Evolutionary conservation across 441 rosid genomes (phyloP).

Genomic region (Populus hybrid): DNA sequence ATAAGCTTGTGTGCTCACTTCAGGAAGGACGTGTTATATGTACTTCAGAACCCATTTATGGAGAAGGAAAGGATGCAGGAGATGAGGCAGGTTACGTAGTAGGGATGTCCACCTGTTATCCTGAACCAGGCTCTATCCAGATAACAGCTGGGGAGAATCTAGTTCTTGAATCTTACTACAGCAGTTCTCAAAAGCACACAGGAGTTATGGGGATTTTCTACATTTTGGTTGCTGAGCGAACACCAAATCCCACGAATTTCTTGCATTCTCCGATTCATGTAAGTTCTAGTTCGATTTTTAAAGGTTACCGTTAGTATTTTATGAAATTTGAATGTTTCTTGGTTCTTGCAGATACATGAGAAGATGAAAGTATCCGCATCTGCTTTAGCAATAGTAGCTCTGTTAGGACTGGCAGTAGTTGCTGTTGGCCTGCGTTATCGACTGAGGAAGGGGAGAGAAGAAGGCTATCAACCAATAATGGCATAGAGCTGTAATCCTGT

Average conservation of each 20-base stretch:
- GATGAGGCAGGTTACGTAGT: slow-evolving; percentile 81
- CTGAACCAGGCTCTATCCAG: slow-evolving; percentile 29
- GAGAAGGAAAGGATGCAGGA: slow-evolving; percentile 69
- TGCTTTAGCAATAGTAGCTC: slow-evolving; percentile 23
- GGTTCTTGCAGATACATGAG: slow-evolving; percentile 18
- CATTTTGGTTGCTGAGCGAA: slow-evolving; percentile 53
- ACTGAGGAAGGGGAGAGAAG: slow-evolving; percentile 30
- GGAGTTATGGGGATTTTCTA: slow-evolving; percentile 85
- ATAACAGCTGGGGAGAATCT: slow-evolving; percentile 45
- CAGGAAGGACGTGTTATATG: slow-evolving; percentile 69
- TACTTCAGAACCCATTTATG: slow-evolving; percentile 55
- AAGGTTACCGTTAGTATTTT: too few relatives aligned
- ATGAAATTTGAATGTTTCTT: background rate
- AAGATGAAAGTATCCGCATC: slow-evolving; percentile 10
- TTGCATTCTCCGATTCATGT: slow-evolving; percentile 28
- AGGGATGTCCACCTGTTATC: slow-evolving; percentile 90
- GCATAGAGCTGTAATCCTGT: background rate
- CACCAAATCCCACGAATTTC: slow-evolving; percentile 29
- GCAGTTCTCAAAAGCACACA: slow-evolving; percentile 38
- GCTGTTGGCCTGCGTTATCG: slow-evolving; percentile 24
- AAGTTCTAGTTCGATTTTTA: background rate
- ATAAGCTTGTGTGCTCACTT: background rate
- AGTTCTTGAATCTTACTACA: slow-evolving; percentile 61
- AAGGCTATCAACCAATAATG: slow-evolving; percentile 39
- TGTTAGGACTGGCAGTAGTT: slow-evolving; percentile 24